These are phyloP conservation scores for Hyaloperonospora arabidopsidis DNA, from an alignment of 352 stramenopile species.

Conservation along the genomic window DNA sequence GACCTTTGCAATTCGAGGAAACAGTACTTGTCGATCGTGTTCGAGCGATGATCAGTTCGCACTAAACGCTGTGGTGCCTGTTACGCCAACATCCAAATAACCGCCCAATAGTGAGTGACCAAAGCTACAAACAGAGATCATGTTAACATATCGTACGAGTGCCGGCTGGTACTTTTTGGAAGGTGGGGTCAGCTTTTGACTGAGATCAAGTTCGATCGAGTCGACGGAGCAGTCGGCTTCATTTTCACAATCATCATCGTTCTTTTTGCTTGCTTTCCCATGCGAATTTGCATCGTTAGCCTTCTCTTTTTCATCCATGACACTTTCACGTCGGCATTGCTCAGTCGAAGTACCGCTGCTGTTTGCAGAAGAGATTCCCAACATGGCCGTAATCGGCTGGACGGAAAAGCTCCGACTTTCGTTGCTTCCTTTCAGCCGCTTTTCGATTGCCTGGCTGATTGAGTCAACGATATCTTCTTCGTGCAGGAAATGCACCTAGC, in stretches of 20 bases:
- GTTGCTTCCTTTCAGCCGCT: constrained; percentile 83
- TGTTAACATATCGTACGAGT: constrained; percentile 29
- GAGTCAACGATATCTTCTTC: constrained; percentile 90
- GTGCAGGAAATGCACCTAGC: constrained; percentile 90
- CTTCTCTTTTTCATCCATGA: constrained; percentile 29
- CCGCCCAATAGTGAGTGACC: background rate
- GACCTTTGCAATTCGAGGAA: constrained; percentile 73
- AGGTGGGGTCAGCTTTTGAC: constrained; percentile 39
- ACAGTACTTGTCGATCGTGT: constrained; percentile 83
- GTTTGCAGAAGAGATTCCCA: constrained; percentile 26
- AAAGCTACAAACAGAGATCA: background rate
- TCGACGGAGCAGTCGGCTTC: constrained; percentile 24
- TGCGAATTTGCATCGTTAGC: constrained; percentile 16
- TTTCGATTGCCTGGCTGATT: constrained; percentile 69
- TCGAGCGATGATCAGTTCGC: constrained; percentile 74
- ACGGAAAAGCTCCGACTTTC: constrained; percentile 86
- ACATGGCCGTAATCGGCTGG: constrained; percentile 73
- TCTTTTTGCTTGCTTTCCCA: constrained; percentile 23
- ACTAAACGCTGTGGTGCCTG: constrained; percentile 76
- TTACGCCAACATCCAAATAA: constrained; percentile 1
- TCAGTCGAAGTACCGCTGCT: constrained; percentile 14
- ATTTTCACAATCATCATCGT: constrained; percentile 33
- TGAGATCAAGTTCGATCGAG: constrained; percentile 53
- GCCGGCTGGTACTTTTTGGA: constrained; percentile 69
- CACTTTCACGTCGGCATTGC: constrained; percentile 26